Evolutionary conservation across 768 basidiomycete genomes (phyloP).

Genomic region (Xerocomellus dryophilus): DNA sequence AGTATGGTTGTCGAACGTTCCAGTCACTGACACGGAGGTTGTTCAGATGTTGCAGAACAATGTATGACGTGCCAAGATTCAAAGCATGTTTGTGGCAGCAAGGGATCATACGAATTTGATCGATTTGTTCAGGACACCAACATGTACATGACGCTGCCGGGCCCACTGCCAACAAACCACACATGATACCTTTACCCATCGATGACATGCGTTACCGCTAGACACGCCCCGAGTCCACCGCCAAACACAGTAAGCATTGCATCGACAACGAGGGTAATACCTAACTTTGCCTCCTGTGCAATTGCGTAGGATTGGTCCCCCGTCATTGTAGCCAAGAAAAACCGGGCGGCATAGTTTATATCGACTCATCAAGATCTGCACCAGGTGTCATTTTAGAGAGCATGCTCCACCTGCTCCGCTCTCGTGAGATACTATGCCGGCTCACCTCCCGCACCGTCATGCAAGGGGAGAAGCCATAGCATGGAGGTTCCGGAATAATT

Average conservation of each 20-base stretch:
- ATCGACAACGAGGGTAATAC: not conserved
- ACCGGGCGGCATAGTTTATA: too few species aligned
- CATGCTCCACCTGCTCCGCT: not conserved
- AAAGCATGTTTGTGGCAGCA: too few species aligned
- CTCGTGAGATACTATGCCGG: not conserved
- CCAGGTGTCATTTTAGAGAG: not conserved
- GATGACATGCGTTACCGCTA: too few species aligned
- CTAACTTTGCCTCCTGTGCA: not conserved
- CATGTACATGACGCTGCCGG: not conserved
- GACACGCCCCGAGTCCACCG: not conserved
- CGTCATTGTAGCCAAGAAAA: not conserved
- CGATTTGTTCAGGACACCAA: not conserved
- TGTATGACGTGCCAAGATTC: not conserved
- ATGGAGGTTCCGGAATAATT: not conserved
- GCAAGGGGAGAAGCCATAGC: not conserved
- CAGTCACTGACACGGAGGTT: not conserved
- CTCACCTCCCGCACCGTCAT: not conserved
- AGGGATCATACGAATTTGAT: not conserved
- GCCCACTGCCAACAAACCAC: not conserved
- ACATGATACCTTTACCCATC: not conserved
- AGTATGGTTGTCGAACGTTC: not conserved
- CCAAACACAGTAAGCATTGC: not conserved
- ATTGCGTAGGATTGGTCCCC: not conserved
- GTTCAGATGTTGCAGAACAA: too few species aligned
- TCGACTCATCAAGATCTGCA: not conserved